Evolutionary conservation across 2,329 filamentous ascomycete genomes (phyloP).

Genomic region (Botrytis sinoallii): DNA sequence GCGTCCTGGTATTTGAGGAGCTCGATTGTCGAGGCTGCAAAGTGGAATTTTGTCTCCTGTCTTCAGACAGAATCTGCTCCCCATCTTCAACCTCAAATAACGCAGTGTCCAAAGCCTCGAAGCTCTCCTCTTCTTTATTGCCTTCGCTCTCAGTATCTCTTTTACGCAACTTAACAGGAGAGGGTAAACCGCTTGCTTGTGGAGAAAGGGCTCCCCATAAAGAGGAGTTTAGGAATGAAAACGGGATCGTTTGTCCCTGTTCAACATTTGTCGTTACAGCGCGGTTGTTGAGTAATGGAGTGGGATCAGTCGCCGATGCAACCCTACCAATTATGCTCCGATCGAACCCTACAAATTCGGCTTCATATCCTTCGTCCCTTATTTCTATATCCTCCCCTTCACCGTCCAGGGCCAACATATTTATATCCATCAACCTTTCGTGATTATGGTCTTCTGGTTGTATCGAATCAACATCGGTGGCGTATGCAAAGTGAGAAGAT

Average conservation of each 20-base stretch:
- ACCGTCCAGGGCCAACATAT: constrained; percentile 35
- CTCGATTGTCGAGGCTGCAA: constrained; percentile 25
- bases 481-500: constrained; percentile 59
- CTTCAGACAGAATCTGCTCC: not conserved
- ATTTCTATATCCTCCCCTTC: constrained; percentile 37
- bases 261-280: constrained; percentile 57
- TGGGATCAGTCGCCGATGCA: constrained; percentile 46
- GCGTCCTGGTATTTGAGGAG: constrained; percentile 25
- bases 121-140: constrained; percentile 13
- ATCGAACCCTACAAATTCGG: constrained; percentile 60
- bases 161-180: constrained; percentile 30
- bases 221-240: constrained; percentile 58
- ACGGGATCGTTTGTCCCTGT: constrained; percentile 61
- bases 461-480: constrained; percentile 51
- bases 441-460: constrained; percentile 46
- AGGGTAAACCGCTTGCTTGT: constrained; percentile 39
- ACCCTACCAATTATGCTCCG: constrained; percentile 62
- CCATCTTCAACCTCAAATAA: constrained; percentile 1
- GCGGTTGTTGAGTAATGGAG: constrained; percentile 61
- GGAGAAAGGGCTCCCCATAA: constrained; percentile 47
- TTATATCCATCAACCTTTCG: constrained; percentile 42
- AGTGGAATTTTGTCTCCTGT: not conserved
- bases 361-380: constrained; percentile 49
- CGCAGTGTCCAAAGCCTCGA: constrained; percentile 12
- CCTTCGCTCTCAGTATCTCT: constrained; percentile 23